These are phyloP conservation scores for Cladosporium sp. DNA, from an alignment of 2,329 filamentous ascomycete species.

Conservation along the genomic window DNA sequence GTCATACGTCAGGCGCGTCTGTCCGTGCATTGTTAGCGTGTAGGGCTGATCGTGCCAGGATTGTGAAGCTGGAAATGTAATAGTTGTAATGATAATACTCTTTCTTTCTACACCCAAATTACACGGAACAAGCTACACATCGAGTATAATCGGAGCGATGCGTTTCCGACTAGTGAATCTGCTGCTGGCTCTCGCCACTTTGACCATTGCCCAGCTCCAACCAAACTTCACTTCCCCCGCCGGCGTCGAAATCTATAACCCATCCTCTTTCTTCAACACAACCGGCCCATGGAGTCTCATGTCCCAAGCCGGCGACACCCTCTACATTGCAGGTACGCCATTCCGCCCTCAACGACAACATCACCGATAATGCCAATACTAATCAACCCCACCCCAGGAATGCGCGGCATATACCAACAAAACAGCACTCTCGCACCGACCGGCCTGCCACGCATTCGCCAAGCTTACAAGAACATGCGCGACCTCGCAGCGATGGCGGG, in stretches of 20 bases:
- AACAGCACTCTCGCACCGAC: slow-evolving; percentile 36
- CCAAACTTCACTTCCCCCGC: slow-evolving; percentile 22
- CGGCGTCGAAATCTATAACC: slow-evolving; percentile 23
- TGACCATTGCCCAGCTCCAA: neutral
- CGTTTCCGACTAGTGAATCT: neutral
- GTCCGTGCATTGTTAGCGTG: neutral
- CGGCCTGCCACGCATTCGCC: slow-evolving; percentile 34
- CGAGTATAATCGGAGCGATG: neutral
- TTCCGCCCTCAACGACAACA: neutral
- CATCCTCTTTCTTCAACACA: slow-evolving; percentile 18
- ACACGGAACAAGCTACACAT: neutral
- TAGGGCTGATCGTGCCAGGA: neutral
- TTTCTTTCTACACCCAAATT: neutral
- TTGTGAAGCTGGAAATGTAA: neutral
- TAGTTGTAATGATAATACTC: neutral
- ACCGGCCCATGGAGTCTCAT: slow-evolving; percentile 24
- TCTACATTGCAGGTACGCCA: slow-evolving; percentile 31
- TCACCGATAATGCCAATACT: neutral
- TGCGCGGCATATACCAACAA: slow-evolving; percentile 36
- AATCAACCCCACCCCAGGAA: slow-evolving; percentile 27
- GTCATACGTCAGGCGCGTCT: neutral
- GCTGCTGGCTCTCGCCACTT: neutral
- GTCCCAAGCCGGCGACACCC: slow-evolving; percentile 30
- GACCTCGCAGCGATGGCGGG: slow-evolving; percentile 35
- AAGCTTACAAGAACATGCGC: slow-evolving; percentile 38